Percentiles rank a stretch among this genome's conserved stretches.
Conservation (phyloP, 2,329 filamentous ascomycete genomes). For the Phoma sp. region DNA sequence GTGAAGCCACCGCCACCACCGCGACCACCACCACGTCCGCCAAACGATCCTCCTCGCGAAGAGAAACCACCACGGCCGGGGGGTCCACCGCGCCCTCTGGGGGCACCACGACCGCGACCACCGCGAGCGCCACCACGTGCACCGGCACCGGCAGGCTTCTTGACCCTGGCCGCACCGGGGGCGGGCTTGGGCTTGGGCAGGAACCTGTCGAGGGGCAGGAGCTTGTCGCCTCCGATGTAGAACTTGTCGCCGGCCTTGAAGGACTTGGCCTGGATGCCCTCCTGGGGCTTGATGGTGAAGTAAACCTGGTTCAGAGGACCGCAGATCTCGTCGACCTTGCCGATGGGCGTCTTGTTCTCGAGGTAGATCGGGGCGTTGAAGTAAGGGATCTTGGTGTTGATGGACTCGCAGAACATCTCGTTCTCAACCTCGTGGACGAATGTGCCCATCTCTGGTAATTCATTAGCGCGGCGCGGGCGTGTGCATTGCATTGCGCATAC, state of each 20-base stretch:
- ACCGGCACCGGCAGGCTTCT: conserved; percentile 68
- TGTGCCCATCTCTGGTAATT: conserved; percentile 79
- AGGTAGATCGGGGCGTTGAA: conserved; percentile 99
- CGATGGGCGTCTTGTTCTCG: conserved; percentile 96
- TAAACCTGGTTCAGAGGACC: conserved; percentile 97
- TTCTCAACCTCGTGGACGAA: conserved; percentile 96
- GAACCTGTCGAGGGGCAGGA: conserved; percentile 93
- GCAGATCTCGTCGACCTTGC: conserved; percentile 97
- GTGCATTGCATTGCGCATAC: conserved; percentile 32
- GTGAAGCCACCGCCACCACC: conserved; percentile 44
- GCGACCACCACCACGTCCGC: conserved; percentile 44
- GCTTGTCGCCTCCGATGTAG: conserved; percentile 93
- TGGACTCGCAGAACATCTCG: conserved; percentile 96
- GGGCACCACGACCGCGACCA: conserved; percentile 56
- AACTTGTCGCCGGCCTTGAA: conserved; percentile 99
- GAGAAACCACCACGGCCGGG: conserved; percentile 44
- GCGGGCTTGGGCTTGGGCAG: conserved; percentile 87
- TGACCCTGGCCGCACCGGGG: conserved; percentile 71
- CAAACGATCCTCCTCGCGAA: conserved; percentile 51
- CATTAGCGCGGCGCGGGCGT: conserved; percentile 24
- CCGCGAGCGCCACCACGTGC: conserved; percentile 60
- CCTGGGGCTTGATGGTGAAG: conserved; percentile 97
- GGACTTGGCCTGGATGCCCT: conserved; percentile 91
- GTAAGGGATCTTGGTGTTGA: conserved; percentile 94
- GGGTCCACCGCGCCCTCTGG: conserved; percentile 56